These are phyloP conservation scores for Xylariaceae sp. DNA, from an alignment of 2,329 filamentous ascomycete genomes.

Conservation along the genomic window DNA sequence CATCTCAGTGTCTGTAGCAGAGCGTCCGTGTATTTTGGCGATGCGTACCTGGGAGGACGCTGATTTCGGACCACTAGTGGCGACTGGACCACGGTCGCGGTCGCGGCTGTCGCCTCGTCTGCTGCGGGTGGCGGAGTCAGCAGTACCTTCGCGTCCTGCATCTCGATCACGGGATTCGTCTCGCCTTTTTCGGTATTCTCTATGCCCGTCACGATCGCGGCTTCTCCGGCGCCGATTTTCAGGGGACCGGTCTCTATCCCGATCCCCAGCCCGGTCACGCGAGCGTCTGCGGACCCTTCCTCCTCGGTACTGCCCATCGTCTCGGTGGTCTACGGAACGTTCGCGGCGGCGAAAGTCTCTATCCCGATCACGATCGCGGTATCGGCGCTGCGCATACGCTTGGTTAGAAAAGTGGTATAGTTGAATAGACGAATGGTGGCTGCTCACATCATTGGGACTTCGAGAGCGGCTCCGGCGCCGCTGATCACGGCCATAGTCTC, in stretches of 20 bases:
- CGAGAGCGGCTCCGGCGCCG: constrained; percentile 54
- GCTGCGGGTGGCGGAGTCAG: constrained; percentile 62
- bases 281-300: constrained; percentile 62
- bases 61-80: constrained; percentile 42
- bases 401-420: constrained; percentile 36
- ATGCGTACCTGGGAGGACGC: constrained; percentile 54
- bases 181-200: constrained; percentile 63
- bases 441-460: constrained; percentile 56
- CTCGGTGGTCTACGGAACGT: constrained; percentile 61
- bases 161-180: constrained; percentile 66
- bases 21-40: neutral
- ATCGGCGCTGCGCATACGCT: constrained; percentile 46
- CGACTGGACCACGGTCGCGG: constrained; percentile 47
- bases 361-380: constrained; percentile 46
- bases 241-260: constrained; percentile 49
- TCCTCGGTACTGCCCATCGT: constrained; percentile 51
- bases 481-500: constrained; percentile 40
- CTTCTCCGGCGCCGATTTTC: constrained; percentile 55
- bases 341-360: constrained; percentile 63
- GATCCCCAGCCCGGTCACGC: constrained; percentile 52
- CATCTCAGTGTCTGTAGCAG: constrained; percentile 17
- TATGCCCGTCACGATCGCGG: constrained; percentile 50
- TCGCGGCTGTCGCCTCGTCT: constrained; percentile 58
- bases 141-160: constrained; percentile 61
- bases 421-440: constrained; percentile 12